Conservation (phyloP, 208 protist genomes). For the Wallacemonas sp. region DNA sequence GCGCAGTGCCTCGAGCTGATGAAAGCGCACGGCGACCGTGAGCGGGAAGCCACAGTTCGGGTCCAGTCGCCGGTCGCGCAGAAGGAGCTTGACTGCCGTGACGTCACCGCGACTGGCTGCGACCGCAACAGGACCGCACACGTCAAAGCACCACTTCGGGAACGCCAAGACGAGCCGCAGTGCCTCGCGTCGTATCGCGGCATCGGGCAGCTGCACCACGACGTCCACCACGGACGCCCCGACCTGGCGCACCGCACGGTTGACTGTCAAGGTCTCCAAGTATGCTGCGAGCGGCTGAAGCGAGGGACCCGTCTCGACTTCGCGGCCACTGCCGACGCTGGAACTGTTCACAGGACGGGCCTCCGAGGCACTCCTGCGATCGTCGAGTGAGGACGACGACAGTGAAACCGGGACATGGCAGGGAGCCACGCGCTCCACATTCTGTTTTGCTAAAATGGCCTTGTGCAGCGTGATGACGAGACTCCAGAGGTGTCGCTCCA, state of each 20-base stretch:
- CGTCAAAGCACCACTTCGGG: constrained; percentile 27
- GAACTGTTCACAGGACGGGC: no score
- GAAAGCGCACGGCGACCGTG: constrained; percentile 27
- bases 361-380: no score
- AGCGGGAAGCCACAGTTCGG: constrained; percentile 53
- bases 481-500: constrained; percentile 36
- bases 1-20: constrained; percentile 24
- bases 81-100: constrained; percentile 22
- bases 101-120: constrained; percentile 37
- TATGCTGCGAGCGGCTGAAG: not conserved
- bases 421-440: no score
- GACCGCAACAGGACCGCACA: constrained; percentile 47
- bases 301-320: not conserved
- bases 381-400: no score
- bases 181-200: constrained; percentile 24
- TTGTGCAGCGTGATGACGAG: constrained; percentile 17
- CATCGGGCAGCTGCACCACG: constrained; percentile 36
- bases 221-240: constrained; percentile 40
- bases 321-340: no score
- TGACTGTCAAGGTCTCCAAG: constrained; percentile 4
- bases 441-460: not conserved
- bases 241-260: constrained; percentile 11
- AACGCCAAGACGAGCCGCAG: constrained; percentile 30
- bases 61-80: constrained; percentile 31
- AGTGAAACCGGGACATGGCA: no score